phyloP scores from a whole-genome alignment of 139 green algal genomes.

The Pedinophyceae sp. region DNA sequence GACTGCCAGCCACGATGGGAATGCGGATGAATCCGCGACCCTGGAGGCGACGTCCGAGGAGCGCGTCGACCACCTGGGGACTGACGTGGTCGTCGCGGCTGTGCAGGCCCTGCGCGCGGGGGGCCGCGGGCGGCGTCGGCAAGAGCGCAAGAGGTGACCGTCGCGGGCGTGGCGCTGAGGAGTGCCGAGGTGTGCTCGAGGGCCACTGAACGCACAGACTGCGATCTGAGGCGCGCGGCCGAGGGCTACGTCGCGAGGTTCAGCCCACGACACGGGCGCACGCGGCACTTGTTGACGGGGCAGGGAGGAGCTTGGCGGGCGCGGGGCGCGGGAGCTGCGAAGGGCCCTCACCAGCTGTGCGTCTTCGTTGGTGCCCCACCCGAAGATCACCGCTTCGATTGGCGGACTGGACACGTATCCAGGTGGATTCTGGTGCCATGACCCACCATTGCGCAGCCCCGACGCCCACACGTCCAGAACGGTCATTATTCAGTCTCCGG shows the following conservation, averaged over 20 bases:
- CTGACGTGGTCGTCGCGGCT: constrained; percentile 13
- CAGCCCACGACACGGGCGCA: too few species aligned
- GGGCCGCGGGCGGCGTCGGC: too few species aligned
- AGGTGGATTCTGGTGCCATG: too few species aligned
- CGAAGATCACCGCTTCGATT: constrained; percentile 70
- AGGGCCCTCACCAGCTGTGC: constrained; percentile 59
- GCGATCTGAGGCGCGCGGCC: not conserved
- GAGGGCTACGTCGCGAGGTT: not conserved
- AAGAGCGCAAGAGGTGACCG: too few species aligned
- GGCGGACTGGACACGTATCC: constrained; percentile 32
- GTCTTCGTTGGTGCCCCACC: constrained; percentile 69
- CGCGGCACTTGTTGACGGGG: too few species aligned
- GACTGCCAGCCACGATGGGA: constrained; percentile 32
- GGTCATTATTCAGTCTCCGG: too few species aligned
- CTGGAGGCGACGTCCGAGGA: constrained; percentile 45
- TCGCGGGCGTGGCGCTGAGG: too few species aligned
- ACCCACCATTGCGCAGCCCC: too few species aligned
- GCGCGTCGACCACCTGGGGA: constrained; percentile 57
- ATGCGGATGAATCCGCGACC: constrained; percentile 20
- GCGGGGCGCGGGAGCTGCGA: too few species aligned
- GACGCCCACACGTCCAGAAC: too few species aligned
- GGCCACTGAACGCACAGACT: not conserved
- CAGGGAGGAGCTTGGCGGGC: too few species aligned
- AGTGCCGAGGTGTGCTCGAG: too few species aligned
- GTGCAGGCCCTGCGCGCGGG: constrained; percentile 17